phyloP scores from a whole-genome alignment of 768 basidiomycete genomes.

The Postia placenta region DNA sequence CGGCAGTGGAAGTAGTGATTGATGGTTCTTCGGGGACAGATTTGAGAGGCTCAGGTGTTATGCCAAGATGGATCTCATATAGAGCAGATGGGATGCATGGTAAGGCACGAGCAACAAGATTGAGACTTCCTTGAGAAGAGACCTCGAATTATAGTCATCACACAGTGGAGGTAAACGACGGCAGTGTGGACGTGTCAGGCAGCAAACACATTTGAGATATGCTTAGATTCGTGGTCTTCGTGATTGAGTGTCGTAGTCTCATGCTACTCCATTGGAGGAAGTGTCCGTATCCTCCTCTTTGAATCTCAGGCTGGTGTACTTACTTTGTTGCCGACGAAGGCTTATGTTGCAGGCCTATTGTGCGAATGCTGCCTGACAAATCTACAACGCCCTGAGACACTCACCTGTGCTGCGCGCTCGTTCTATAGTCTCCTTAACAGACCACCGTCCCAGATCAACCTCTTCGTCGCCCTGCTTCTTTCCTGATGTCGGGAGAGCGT shows the following conservation, averaged over 20 bases:
- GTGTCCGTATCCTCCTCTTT: too few species aligned
- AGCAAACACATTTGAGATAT: too few species aligned
- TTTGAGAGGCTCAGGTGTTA: constrained; percentile 65
- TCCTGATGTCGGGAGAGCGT: constrained; percentile 32
- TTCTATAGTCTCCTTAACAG: constrained; percentile 70
- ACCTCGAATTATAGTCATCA: background rate
- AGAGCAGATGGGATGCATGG: constrained; percentile 70
- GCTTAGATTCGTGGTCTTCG: too few species aligned
- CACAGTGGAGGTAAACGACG: background rate
- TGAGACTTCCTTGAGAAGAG: constrained; percentile 55
- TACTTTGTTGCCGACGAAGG: too few species aligned
- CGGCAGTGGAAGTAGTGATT: constrained; percentile 29
- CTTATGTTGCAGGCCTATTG: background rate
- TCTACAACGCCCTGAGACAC: constrained; percentile 14
- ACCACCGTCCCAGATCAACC: constrained; percentile 57
- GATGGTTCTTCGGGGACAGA: constrained; percentile 59
- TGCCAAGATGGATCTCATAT: constrained; percentile 74
- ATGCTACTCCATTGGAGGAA: too few species aligned
- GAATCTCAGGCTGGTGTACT: too few species aligned
- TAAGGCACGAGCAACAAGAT: constrained; percentile 67
- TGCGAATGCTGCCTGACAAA: constrained; percentile 11
- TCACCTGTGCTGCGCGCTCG: constrained; percentile 73
- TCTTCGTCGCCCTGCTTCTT: constrained; percentile 34
- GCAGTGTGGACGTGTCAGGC: background rate
- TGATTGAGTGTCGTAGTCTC: too few species aligned